Conservation (phyloP, 495 filamentous ascomycete species). For the Daldinia grandis region DNA sequence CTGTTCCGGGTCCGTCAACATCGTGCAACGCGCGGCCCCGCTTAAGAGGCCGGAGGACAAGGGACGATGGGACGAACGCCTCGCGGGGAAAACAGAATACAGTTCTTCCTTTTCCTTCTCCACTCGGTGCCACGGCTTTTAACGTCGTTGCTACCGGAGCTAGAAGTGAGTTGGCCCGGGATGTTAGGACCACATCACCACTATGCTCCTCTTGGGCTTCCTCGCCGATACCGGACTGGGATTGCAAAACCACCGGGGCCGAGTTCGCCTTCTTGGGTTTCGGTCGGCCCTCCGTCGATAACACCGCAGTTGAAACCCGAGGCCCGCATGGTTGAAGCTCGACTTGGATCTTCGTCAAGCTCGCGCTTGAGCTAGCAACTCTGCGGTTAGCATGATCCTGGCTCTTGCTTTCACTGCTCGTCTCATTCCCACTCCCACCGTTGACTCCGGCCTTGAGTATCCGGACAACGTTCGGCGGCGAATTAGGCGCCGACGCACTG, state of each 20-base stretch:
- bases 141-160: neutral
- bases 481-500: slow-evolving; percentile 28
- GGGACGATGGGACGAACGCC: slow-evolving; percentile 6
- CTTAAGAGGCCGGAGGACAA: slow-evolving; percentile 54
- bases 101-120: neutral
- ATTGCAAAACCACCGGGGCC: slow-evolving; percentile 23
- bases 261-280: slow-evolving; percentile 28
- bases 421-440: neutral
- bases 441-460: slow-evolving; percentile 18
- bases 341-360: slow-evolving; percentile 30
- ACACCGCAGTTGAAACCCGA: neutral
- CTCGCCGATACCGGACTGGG: neutral
- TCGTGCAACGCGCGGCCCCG: slow-evolving; percentile 66
- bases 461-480: slow-evolving; percentile 29
- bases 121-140: neutral
- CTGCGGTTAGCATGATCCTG: slow-evolving; percentile 2
- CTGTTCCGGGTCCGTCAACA: slow-evolving; percentile 66
- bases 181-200: neutral
- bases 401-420: neutral
- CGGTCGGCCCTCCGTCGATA: slow-evolving; percentile 7
- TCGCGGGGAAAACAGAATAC: slow-evolving; percentile 37
- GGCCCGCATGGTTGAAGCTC: slow-evolving; percentile 26
- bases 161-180: neutral
- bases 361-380: neutral
- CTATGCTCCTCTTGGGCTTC: neutral